phyloP scores from a whole-genome alignment of 177 flowering plant species.

The Vitis hybrid region DNA sequence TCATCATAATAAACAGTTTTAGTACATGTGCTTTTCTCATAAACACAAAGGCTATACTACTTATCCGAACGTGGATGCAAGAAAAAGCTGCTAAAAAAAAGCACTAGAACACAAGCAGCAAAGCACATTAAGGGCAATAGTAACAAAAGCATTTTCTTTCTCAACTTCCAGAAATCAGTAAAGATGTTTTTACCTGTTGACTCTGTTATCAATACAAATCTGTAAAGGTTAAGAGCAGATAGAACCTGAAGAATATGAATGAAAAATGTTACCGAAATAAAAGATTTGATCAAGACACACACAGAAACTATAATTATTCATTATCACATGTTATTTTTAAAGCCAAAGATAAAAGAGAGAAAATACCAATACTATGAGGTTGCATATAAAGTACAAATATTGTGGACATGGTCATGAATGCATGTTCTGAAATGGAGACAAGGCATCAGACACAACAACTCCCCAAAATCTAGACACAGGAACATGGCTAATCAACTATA shows the following conservation, averaged over 20 bases:
- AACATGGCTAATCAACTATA: too few species aligned
- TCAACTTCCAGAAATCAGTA: neutral
- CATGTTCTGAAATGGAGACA: too few species aligned
- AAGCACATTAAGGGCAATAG: neutral
- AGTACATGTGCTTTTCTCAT: neutral
- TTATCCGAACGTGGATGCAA: neutral
- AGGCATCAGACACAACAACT: too few species aligned
- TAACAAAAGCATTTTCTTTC: neutral
- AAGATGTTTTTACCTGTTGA: conserved; percentile 51
- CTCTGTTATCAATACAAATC: conserved; percentile 67
- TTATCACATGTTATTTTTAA: neutral
- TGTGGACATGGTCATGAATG: too few species aligned
- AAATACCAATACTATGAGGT: too few species aligned
- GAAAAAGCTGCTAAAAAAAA: neutral
- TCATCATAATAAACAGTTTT: neutral
- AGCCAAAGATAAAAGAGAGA: too few species aligned
- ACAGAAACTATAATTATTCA: neutral
- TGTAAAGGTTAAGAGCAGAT: conserved; percentile 84
- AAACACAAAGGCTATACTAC: neutral
- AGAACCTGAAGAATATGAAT: conserved; percentile 53
- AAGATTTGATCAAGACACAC: neutral
- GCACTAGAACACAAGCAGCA: neutral
- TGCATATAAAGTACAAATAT: too few species aligned
- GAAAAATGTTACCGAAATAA: conserved; percentile 5
- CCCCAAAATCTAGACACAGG: too few species aligned